Evolutionary conservation across 345 rosid genomes (phyloP).

Genomic region (Balakata baccata): DNA sequence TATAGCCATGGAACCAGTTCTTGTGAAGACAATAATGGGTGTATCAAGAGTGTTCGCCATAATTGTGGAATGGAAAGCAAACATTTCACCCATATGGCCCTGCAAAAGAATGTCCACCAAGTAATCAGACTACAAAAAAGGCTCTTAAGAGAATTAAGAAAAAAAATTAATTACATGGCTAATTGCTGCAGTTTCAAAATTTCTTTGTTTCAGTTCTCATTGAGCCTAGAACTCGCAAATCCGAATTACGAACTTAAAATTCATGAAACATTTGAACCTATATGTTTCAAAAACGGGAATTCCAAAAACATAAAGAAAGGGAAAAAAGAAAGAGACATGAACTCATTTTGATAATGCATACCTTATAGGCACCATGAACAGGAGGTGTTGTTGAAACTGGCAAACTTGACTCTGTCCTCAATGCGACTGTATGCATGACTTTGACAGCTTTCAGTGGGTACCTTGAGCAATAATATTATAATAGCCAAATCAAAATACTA

Average conservation of each 20-base stretch:
- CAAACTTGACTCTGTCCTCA: constrained; percentile 82
- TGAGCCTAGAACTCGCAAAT: background rate
- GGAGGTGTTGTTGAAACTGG: constrained; percentile 55
- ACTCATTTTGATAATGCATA: constrained; percentile 23
- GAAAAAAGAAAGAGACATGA: background rate
- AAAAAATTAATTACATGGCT: background rate
- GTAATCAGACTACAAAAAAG: constrained; percentile 17
- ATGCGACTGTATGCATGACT: constrained; percentile 92
- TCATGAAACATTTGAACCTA: background rate
- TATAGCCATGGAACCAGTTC: constrained; percentile 93
- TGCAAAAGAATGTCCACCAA: constrained; percentile 37
- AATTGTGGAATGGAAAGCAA: constrained; percentile 89
- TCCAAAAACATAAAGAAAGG: background rate
- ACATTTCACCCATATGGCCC: constrained; percentile 97
- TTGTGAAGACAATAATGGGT: constrained; percentile 82
- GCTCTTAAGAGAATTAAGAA: background rate
- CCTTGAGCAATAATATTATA: constrained; percentile 34
- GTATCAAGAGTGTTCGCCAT: constrained; percentile 88
- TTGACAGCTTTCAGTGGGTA: constrained; percentile 86
- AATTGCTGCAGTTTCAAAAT: background rate
- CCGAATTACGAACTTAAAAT: background rate
- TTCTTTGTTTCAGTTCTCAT: background rate
- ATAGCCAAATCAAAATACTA: background rate
- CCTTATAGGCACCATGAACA: constrained; percentile 53
- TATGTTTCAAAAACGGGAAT: background rate